Conservation (phyloP, 768 basidiomycete genomes). For the Neoboletus magnificus region DNA sequence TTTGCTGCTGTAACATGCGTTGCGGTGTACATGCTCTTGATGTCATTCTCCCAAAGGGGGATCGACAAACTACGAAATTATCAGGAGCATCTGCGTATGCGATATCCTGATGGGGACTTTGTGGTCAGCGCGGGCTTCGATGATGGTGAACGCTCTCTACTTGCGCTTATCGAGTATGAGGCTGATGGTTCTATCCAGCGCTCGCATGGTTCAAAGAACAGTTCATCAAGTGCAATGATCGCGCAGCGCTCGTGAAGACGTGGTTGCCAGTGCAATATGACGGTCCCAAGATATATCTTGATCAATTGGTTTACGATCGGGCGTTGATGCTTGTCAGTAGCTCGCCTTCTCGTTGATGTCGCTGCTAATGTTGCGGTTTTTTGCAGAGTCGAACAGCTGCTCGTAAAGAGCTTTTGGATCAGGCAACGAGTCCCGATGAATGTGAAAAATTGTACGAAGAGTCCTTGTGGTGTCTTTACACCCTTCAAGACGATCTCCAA, state of each 20-base stretch:
- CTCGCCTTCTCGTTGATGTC: not conserved
- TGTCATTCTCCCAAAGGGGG: slow-evolving; percentile 91
- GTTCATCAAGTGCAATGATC: slow-evolving; percentile 92
- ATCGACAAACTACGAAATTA: slow-evolving; percentile 77
- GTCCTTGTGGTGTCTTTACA: slow-evolving; percentile 90
- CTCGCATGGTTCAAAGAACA: slow-evolving; percentile 89
- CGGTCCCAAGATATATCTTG: slow-evolving; percentile 79
- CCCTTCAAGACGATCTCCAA: slow-evolving; percentile 87
- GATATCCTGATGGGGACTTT: slow-evolving; percentile 71
- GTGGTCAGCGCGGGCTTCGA: slow-evolving; percentile 77
- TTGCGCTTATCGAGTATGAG: slow-evolving; percentile 4
- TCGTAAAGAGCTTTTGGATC: slow-evolving; percentile 82
- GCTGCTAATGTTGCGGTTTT: not conserved
- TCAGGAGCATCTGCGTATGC: slow-evolving; percentile 81
- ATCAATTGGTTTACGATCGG: slow-evolving; percentile 90
- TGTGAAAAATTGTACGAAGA: slow-evolving; percentile 96
- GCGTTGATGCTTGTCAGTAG: slow-evolving; percentile 76
- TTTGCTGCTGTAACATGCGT: slow-evolving; percentile 83
- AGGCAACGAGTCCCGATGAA: slow-evolving; percentile 69
- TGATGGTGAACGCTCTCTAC: slow-evolving; percentile 49
- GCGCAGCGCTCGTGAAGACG: slow-evolving; percentile 83
- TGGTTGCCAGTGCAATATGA: slow-evolving; percentile 83
- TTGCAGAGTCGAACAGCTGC: slow-evolving; percentile 88
- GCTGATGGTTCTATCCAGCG: slow-evolving; percentile 39
- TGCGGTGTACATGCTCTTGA: slow-evolving; percentile 85